A percentile compares a stretch with the other conserved stretches of the same genome.
Evolutionary conservation across 495 filamentous ascomycete genomes (phyloP).

Genomic region (Penicillium daleae): DNA sequence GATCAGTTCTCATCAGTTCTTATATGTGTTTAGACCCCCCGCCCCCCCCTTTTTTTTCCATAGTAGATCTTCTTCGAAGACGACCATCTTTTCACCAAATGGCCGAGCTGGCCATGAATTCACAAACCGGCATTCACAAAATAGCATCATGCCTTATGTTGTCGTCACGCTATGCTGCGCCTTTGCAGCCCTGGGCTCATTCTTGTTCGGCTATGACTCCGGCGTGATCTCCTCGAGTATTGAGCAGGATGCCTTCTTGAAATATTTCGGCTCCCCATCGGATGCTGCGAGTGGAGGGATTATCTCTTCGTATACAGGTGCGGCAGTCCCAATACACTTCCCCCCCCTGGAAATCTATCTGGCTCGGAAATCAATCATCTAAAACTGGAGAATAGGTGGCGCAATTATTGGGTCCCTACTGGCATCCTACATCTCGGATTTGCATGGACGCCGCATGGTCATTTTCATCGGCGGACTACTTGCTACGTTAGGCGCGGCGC

Average conservation of each 20-base stretch:
- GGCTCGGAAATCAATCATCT: constrained; percentile 5
- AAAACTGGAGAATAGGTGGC: constrained; percentile 27
- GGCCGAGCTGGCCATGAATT: constrained; percentile 4
- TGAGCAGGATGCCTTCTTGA: constrained; percentile 45
- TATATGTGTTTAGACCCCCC: too few relatives aligned
- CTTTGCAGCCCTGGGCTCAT: constrained; percentile 62
- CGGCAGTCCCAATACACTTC: not conserved
- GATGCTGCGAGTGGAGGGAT: constrained; percentile 53
- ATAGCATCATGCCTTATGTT: constrained; percentile 34
- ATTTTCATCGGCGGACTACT: constrained; percentile 54
- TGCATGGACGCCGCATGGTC: constrained; percentile 47
- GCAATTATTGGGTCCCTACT: constrained; percentile 57
- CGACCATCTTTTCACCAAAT: not conserved
- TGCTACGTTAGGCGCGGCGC: constrained; percentile 49
- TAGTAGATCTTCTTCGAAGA: not conserved
- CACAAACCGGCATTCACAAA: constrained; percentile 8
- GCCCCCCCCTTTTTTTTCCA: not conserved
- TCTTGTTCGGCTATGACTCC: constrained; percentile 57
- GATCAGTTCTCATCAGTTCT: not conserved
- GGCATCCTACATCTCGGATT: constrained; percentile 50
- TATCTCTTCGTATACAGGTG: constrained; percentile 55
- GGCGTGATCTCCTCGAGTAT: constrained; percentile 59
- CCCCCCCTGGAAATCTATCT: not conserved
- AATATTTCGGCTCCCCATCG: constrained; percentile 43
- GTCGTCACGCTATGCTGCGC: constrained; percentile 50